Conservation (phyloP, 1,139 yeast species). For the Ashbya aceris region DNA sequence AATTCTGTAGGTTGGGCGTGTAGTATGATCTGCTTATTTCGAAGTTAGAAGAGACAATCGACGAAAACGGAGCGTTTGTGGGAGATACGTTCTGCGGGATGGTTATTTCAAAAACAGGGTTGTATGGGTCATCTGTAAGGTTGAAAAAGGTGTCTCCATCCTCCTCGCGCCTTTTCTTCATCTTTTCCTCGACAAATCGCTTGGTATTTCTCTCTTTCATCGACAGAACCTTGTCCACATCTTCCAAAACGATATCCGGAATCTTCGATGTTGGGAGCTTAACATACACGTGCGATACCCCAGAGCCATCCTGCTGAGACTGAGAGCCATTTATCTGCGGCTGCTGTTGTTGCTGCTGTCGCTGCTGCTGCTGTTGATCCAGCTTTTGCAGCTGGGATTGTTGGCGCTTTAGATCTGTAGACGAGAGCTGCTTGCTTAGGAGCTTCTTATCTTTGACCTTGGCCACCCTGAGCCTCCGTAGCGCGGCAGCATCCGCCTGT, state of each 20-base stretch:
- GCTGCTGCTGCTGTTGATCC: slow-evolving; percentile 10
- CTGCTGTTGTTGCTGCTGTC: slow-evolving; percentile 12
- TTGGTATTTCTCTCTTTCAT: slow-evolving; percentile 75
- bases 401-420: slow-evolving; percentile 7
- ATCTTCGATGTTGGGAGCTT: slow-evolving; percentile 82
- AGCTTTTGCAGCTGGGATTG: slow-evolving; percentile 10
- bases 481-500: slow-evolving; percentile 12
- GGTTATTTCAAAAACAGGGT: slow-evolving; percentile 72
- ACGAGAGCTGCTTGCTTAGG: slow-evolving; percentile 3
- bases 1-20: slow-evolving; percentile 22
- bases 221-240: slow-evolving; percentile 64
- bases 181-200: slow-evolving; percentile 72
- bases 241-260: slow-evolving; percentile 83
- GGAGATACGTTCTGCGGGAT: slow-evolving; percentile 46
- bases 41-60: slow-evolving; percentile 66
- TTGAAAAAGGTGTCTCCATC: slow-evolving; percentile 71
- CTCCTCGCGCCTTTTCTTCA: slow-evolving; percentile 59
- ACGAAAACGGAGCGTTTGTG: slow-evolving; percentile 68
- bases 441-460: slow-evolving; percentile 10
- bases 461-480: slow-evolving; percentile 10
- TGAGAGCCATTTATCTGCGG: slow-evolving; percentile 12
- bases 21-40: slow-evolving; percentile 59
- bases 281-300: slow-evolving; percentile 62
- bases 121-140: slow-evolving; percentile 82
- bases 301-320: slow-evolving; percentile 18